Evolutionary conservation across 768 basidiomycete genomes (phyloP).

Genomic region (Pulveroboletus sp.): DNA sequence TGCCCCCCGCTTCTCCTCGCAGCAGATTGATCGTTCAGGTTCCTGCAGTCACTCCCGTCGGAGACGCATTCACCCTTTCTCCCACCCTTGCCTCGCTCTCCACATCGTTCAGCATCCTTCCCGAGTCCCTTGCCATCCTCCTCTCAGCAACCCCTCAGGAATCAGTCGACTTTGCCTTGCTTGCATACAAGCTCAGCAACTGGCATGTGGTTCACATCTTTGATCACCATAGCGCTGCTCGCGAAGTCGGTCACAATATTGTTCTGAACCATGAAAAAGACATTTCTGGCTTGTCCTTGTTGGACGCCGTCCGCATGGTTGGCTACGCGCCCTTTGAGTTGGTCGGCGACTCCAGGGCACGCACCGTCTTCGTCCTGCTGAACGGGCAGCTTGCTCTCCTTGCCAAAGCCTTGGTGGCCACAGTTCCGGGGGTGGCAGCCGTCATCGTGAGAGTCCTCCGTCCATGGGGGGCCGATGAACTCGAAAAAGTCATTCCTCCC

Average conservation of each 20-base stretch:
- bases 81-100: conserved; percentile 75
- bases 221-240: conserved; percentile 77
- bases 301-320: conserved; percentile 49
- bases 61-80: conserved; percentile 65
- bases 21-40: conserved; percentile 83
- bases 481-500: conserved; percentile 57
- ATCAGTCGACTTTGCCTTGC: conserved; percentile 68
- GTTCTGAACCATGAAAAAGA: conserved; percentile 35
- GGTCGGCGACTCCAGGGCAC: conserved; percentile 60
- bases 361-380: conserved; percentile 63
- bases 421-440: conserved; percentile 53
- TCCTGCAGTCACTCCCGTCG: conserved; percentile 66
- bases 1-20: conserved; percentile 59
- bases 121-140: conserved; percentile 66
- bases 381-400: conserved; percentile 76
- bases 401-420: conserved; percentile 49
- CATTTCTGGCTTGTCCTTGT: conserved; percentile 32
- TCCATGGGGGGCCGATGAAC: conserved; percentile 74
- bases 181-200: conserved; percentile 67
- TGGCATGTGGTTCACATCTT: conserved; percentile 86
- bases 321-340: conserved; percentile 83
- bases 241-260: conserved; percentile 67
- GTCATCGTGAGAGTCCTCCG: conserved; percentile 77
- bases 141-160: conserved; percentile 86
- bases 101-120: conserved; percentile 56